Conservation (phyloP, 176 grass and related monocot species). For the Oryza nivara region DNA sequence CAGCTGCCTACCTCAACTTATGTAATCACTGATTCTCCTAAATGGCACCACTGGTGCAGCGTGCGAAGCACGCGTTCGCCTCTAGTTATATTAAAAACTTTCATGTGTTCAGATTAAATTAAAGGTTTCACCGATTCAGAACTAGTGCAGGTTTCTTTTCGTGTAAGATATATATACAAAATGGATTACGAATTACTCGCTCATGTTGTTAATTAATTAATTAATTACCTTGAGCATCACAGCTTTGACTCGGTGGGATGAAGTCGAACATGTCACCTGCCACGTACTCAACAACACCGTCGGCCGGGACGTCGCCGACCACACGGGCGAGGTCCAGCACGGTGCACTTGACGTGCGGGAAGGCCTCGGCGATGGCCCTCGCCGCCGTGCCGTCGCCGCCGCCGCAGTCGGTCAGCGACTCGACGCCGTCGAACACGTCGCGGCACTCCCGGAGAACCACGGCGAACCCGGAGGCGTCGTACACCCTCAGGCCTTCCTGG, state of each 20-base stretch:
- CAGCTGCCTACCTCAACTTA: too few relatives aligned
- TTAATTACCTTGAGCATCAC: slow-evolving; percentile 44
- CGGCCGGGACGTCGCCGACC: not conserved
- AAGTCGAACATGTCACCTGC: slow-evolving; percentile 46
- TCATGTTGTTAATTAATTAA: not conserved
- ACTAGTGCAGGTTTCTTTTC: too few relatives aligned
- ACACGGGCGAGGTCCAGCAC: slow-evolving; percentile 50
- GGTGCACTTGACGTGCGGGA: slow-evolving; percentile 39
- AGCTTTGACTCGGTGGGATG: slow-evolving; percentile 46
- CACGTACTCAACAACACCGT: slow-evolving; percentile 8
- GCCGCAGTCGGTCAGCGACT: slow-evolving; percentile 44
- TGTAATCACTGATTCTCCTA: too few relatives aligned
- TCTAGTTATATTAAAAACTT: too few relatives aligned
- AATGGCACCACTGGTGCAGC: too few relatives aligned
- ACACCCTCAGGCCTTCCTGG: slow-evolving; percentile 10
- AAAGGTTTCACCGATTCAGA: too few relatives aligned
- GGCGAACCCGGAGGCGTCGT: slow-evolving; percentile 5
- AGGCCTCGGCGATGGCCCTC: slow-evolving; percentile 17
- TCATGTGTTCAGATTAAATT: too few relatives aligned
- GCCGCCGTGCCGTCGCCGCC: not conserved
- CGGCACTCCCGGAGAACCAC: slow-evolving; percentile 15
- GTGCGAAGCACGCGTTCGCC: too few relatives aligned
- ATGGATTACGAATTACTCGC: not conserved
- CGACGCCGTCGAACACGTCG: slow-evolving; percentile 18
- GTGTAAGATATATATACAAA: too few relatives aligned